Evolutionary conservation across 129 eudicot genomes (phyloP), one percentile per base, ranked within the genome.

Genomic region (Lonicera japonica): DNA sequence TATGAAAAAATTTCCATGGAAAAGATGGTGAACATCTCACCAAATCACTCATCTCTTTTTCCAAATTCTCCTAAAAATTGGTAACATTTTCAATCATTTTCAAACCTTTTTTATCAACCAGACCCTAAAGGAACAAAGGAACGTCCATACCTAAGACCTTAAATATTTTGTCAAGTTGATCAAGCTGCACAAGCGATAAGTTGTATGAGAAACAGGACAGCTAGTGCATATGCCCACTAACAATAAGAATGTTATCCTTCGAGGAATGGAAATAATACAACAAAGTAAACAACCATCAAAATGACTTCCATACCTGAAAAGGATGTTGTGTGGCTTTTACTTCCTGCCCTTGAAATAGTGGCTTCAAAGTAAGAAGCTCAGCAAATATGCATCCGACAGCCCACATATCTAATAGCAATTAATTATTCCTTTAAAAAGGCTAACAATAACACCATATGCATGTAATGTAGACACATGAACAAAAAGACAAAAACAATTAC

Each of bases 331-430:
- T 70, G 66, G 84, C 92, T 75, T 92, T 92, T 56, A 88, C 95
- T 88, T 92, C 99, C 58, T 89, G 95, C 43, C 99, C 99, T 92
- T 92, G 99, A 76, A 92, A 92, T 66, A 92, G 76, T 62, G 99
- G 99, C 70, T 92, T 92, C 64, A 92, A 69, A 19, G 99, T 92
- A 67, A 92, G 67, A 73, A 92, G 96, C 77, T 92, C 99, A 29
- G 99, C 96, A 92, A 92, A 92, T 77, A 92, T 92, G 77, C 99
- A 92, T 50, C 99, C 99, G 52, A 92, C 96, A 74, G 99, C 99
- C 99, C 99, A 92, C 99, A 92, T 92, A 81, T 85, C 92, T 85
- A 67, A 77, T 22, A 46, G 64, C 59, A 69, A 73, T 46, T 64
- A 60, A 20, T 47, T 13, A 8, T 63, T 38, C 15, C 18, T 19